Percentiles rank a stretch among this genome's conserved stretches.
Conservation (phyloP, 768 basidiomycete genomes). For the Hirschioporus abietinus region DNA sequence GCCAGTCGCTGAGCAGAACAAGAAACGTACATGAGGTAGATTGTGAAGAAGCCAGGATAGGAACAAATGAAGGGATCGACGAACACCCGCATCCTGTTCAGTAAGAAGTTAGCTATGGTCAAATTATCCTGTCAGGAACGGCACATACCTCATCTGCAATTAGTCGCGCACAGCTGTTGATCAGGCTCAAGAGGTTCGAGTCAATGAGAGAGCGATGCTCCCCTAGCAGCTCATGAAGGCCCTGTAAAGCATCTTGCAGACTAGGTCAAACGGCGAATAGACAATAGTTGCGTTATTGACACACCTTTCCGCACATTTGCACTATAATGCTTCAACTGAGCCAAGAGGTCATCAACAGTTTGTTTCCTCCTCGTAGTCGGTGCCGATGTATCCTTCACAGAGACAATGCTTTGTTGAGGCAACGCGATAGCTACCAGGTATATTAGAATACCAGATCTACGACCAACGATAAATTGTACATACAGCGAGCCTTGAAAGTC, state of each 20-base stretch:
- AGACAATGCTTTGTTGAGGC: constrained; percentile 74
- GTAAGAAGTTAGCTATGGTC: neutral
- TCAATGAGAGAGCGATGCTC: constrained; percentile 51
- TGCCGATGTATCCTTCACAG: constrained; percentile 45
- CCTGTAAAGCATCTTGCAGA: constrained; percentile 60
- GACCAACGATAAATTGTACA: constrained; percentile 24
- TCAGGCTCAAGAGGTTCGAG: constrained; percentile 45
- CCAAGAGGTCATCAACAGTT: constrained; percentile 69
- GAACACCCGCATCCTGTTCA: constrained; percentile 69
- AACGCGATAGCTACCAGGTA: constrained; percentile 71
- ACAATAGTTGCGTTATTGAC: constrained; percentile 12
- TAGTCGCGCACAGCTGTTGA: constrained; percentile 60
- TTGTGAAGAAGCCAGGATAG: constrained; percentile 68
- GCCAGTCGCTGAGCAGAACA: constrained; percentile 2
- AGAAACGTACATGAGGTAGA: constrained; percentile 45
- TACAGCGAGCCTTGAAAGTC: constrained; percentile 92
- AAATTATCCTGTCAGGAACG: constrained; percentile 16
- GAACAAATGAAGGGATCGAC: constrained; percentile 66
- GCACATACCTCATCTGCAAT: constrained; percentile 71
- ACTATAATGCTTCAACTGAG: constrained; percentile 82
- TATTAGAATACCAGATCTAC: neutral
- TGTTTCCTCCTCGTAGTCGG: constrained; percentile 77
- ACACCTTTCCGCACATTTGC: constrained; percentile 68
- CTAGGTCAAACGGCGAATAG: constrained; percentile 1
- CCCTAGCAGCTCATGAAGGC: constrained; percentile 68